A percentile compares a stretch with the other conserved stretches of the same genome.
These are phyloP conservation scores for Alternaria burnsii DNA, from an alignment of 2,329 filamentous ascomycete species.

Conservation along the genomic window DNA sequence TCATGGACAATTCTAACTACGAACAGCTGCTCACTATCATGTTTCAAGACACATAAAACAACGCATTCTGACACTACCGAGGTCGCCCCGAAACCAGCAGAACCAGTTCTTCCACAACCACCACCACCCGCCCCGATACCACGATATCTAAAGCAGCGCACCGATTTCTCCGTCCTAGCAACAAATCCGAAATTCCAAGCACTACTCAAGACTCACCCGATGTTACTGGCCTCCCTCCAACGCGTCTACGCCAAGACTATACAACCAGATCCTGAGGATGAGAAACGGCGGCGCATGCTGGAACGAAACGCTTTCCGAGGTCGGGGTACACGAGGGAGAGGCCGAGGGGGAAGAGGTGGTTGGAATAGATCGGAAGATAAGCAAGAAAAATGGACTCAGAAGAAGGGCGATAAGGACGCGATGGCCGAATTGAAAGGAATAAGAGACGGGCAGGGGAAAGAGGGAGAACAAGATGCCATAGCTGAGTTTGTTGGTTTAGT, in stretches of 20 bases:
- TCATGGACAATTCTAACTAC: background rate
- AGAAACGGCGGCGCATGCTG: conserved; percentile 22
- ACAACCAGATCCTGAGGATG: conserved; percentile 41
- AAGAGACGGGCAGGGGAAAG: conserved; percentile 37
- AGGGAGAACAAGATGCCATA: conserved; percentile 51
- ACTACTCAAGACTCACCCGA: conserved; percentile 38
- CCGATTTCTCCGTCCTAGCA: conserved; percentile 44
- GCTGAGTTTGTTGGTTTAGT: conserved; percentile 50
- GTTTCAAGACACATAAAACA: conserved; percentile 45
- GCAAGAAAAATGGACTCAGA: conserved; percentile 38
- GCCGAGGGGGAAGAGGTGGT: conserved; percentile 27
- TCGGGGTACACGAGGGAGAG: conserved; percentile 23
- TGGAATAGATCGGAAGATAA: conserved; percentile 14
- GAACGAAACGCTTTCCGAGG: conserved; percentile 27
- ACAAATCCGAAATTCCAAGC: conserved; percentile 38
- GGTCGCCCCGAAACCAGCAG: conserved; percentile 3
- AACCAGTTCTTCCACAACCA: conserved; percentile 33
- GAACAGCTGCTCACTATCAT: conserved; percentile 42
- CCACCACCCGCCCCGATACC: conserved; percentile 39
- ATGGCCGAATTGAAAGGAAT: conserved; percentile 39
- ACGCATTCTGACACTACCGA: conserved; percentile 26
- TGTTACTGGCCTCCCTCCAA: conserved; percentile 37
- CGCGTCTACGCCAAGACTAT: conserved; percentile 47
- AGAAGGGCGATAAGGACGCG: conserved; percentile 43
- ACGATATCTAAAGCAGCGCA: conserved; percentile 41